phyloP scores from a whole-genome alignment of 225 moss, liverwort and hornwort species.

The Pseudisothecium myosuroides region DNA sequence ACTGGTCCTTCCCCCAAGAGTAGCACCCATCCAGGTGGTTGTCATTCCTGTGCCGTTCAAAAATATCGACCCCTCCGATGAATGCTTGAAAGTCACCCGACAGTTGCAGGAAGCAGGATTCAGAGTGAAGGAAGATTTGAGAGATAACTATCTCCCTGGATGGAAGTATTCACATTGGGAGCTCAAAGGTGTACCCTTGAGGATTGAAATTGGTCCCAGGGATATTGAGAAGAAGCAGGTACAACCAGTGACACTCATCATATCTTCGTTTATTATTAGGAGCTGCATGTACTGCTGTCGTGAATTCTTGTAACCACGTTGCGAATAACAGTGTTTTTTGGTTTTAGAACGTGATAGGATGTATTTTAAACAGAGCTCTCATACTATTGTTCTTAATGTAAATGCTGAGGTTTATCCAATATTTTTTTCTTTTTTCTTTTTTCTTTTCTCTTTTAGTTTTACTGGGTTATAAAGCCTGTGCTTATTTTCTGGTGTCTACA shows the following conservation, averaged over 20 bases:
- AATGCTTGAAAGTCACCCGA: slow-evolving; percentile 48
- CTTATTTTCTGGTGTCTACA: not conserved
- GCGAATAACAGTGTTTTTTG: not conserved
- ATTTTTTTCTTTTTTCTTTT: too few relatives aligned
- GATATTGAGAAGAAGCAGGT: slow-evolving; percentile 81
- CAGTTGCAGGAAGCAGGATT: slow-evolving; percentile 53
- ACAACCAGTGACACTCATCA: not conserved
- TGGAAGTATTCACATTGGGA: slow-evolving; percentile 94
- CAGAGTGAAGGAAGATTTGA: slow-evolving; percentile 75
- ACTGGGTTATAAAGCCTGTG: not conserved
- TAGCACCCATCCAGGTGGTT: slow-evolving; percentile 83
- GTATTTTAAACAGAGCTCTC: not conserved
- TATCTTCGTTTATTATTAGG: not conserved
- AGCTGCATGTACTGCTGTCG: not conserved
- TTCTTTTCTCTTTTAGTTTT: too few relatives aligned
- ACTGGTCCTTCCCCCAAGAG: slow-evolving; percentile 76
- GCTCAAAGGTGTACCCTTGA: slow-evolving; percentile 80
- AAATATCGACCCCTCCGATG: slow-evolving; percentile 44
- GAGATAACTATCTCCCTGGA: slow-evolving; percentile 60
- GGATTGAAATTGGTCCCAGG: slow-evolving; percentile 77
- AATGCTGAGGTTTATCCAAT: not conserved
- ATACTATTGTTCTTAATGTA: too few relatives aligned
- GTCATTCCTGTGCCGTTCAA: slow-evolving; percentile 74
- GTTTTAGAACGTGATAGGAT: not conserved
- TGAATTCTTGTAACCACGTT: not conserved